Base-by-base conservation (phyloP, 2,329 filamentous ascomycete species). In the Fusarium robinianum region DNA sequence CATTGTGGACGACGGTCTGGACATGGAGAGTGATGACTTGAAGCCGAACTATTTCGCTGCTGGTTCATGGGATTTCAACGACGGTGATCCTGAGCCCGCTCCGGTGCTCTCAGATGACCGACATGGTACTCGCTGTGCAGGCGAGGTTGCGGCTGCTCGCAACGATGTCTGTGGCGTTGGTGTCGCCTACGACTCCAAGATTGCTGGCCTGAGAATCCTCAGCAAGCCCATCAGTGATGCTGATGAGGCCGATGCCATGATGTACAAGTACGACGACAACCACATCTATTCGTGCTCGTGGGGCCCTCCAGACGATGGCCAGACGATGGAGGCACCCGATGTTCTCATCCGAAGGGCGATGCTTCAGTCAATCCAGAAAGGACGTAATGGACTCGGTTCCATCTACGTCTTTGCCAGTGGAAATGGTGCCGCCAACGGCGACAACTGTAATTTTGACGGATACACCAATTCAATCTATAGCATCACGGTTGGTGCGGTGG, bases 381-480 rank as follows among this genome's bases (percentile, higher is more conserved):
- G 94, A 27, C 87, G 94, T 37, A 77, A 74, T 35, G 89, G 90
- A 3, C 82, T 85, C 39, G 94, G 94, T 7, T 95, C 90, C 18
- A 88, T 99, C 55, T 99, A 90, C 63, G 94, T 99, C 41, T 99
- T 99, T 68, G 94, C 94, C 29, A 70, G 92, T 55, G 94, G 94
- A 46, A 99, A 99, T 63, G 94, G 94, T 45, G 95, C 92, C 8
- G 75, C 77, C 4, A 82, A 76, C 53, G 91, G 88, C 32, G 94
- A 99, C 67, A 97, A 99, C 70, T 99, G 94, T 78, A 99, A 99
- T 67, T 99, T 99, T 66, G 94, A 99, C 65, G 94, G 94, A 25
- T 99, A 99, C 71, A 99, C 94, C 47, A 99, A 99, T 74, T 96
- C 91, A 65, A 99, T 99, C 60, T 99, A 97, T 77, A 96, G 90